A percentile compares a stretch with the other conserved stretches of the same genome.
Evolutionary conservation across 169 alveolate species (phyloP).

Genomic region (Plasmodium cynomolgi): DNA sequence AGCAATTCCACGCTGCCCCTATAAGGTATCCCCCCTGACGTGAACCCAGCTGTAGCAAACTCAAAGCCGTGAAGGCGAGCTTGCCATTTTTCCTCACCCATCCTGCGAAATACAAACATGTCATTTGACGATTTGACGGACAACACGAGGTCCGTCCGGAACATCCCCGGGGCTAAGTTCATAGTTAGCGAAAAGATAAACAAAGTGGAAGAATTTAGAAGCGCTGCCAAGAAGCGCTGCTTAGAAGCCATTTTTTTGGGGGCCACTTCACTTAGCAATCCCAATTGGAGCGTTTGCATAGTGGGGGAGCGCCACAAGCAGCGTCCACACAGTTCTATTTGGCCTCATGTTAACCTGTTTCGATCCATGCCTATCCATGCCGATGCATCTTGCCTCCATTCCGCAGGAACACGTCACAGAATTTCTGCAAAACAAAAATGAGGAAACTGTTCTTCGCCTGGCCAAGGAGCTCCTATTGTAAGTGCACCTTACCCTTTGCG

Average conservation of each 20-base stretch:
- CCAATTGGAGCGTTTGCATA: not conserved
- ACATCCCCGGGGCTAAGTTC: slow-evolving; percentile 73
- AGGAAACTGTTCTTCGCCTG: slow-evolving; percentile 66
- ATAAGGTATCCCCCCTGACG: not conserved
- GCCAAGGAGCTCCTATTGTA: slow-evolving; percentile 74
- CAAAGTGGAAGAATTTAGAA: slow-evolving; percentile 9
- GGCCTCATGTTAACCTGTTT: not conserved
- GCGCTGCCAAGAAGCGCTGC: not conserved
- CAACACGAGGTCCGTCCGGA: slow-evolving; percentile 71
- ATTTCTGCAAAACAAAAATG: slow-evolving; percentile 73
- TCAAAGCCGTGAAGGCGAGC: not conserved
- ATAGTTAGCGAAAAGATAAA: slow-evolving; percentile 59
- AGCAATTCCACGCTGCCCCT: not conserved
- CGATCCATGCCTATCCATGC: not conserved
- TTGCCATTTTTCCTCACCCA: not conserved
- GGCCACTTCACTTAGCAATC: not conserved
- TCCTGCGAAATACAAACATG: slow-evolving; percentile 20
- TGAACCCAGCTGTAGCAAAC: not conserved
- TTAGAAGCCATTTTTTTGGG: not conserved
- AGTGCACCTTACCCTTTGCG: not conserved
- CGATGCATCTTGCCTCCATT: not conserved
- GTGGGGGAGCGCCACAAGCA: not conserved
- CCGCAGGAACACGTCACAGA: slow-evolving; percentile 68
- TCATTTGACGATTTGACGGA: slow-evolving; percentile 75
- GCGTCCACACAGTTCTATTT: not conserved